Evolutionary conservation across 2,329 filamentous ascomycete genomes (phyloP).

Genomic region (Lecanosticta acicola): DNA sequence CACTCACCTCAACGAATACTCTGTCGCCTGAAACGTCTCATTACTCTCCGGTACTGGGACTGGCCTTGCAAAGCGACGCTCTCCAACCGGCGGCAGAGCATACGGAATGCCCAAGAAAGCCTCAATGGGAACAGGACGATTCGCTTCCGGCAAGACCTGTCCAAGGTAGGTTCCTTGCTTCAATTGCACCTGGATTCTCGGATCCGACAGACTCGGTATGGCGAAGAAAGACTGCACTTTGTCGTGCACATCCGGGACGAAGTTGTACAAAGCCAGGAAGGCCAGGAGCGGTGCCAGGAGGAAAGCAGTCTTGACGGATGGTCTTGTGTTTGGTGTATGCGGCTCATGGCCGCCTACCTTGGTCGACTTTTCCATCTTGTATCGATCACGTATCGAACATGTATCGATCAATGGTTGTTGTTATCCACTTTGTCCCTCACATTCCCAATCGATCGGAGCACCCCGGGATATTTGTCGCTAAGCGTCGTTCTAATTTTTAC

Average conservation of each 20-base stretch:
- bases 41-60: slow-evolving; percentile 36
- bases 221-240: slow-evolving; percentile 18
- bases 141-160: slow-evolving; percentile 14
- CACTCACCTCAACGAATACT: slow-evolving; percentile 19
- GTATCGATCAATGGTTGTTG: too few relatives aligned
- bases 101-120: slow-evolving; percentile 41
- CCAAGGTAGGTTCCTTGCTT: slow-evolving; percentile 22
- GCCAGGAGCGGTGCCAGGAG: slow-evolving; percentile 17
- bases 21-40: slow-evolving; percentile 33
- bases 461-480: neutral
- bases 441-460: too few relatives aligned
- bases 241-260: slow-evolving; percentile 15
- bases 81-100: slow-evolving; percentile 41
- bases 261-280: slow-evolving; percentile 18
- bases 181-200: slow-evolving; percentile 13
- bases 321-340: slow-evolving; percentile 1
- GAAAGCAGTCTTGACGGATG: slow-evolving; percentile 5
- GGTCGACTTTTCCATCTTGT: slow-evolving; percentile 6
- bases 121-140: slow-evolving; percentile 22
- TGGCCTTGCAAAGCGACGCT: slow-evolving; percentile 50
- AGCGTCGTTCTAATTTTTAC: neutral
- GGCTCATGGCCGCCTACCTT: neutral
- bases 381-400: too few relatives aligned
- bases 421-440: too few relatives aligned
- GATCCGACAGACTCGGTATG: slow-evolving; percentile 15